Evolutionary conservation across 2,329 filamentous ascomycete genomes (phyloP).

Genomic region (Epicoccum nigrum): DNA sequence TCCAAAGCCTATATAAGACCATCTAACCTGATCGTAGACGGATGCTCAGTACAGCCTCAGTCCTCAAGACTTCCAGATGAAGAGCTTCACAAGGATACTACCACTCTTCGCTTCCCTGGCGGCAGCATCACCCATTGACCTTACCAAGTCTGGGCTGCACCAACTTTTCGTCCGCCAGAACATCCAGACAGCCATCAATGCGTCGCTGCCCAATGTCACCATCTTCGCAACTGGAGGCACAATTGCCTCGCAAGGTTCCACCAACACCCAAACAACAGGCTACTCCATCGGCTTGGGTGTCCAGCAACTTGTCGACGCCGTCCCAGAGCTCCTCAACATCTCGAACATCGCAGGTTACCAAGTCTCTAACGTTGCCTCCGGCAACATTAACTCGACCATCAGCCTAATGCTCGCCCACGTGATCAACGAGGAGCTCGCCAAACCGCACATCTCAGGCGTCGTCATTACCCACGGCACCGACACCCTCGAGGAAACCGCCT

Average conservation of each 20-base stretch:
- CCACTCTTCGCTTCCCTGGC: conserved; percentile 27
- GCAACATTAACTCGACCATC: conserved; percentile 55
- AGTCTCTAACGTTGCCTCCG: conserved; percentile 45
- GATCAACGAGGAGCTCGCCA: conserved; percentile 58
- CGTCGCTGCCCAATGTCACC: conserved; percentile 61
- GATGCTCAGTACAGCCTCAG: background rate
- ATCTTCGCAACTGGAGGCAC: conserved; percentile 66
- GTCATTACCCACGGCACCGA: conserved; percentile 71
- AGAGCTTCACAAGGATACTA: conserved; percentile 24
- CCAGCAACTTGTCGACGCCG: conserved; percentile 59
- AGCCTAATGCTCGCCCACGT: conserved; percentile 56
- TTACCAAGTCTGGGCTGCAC: conserved; percentile 22
- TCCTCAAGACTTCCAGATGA: conserved; percentile 26
- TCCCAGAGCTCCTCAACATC: conserved; percentile 61
- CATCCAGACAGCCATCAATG: conserved; percentile 47
- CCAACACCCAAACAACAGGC: conserved; percentile 59
- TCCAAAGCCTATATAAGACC: conserved; percentile 8
- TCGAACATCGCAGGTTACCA: conserved; percentile 61
- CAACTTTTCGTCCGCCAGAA: conserved; percentile 39
- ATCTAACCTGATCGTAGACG: background rate
- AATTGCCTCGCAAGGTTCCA: conserved; percentile 61
- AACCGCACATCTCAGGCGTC: conserved; percentile 52
- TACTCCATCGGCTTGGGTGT: conserved; percentile 61
- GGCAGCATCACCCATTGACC: conserved; percentile 30
- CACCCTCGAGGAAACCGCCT: conserved; percentile 67